Conservation (phyloP, 2,329 filamentous ascomycete species). For the Stagonosporopsis tanaceti region DNA sequence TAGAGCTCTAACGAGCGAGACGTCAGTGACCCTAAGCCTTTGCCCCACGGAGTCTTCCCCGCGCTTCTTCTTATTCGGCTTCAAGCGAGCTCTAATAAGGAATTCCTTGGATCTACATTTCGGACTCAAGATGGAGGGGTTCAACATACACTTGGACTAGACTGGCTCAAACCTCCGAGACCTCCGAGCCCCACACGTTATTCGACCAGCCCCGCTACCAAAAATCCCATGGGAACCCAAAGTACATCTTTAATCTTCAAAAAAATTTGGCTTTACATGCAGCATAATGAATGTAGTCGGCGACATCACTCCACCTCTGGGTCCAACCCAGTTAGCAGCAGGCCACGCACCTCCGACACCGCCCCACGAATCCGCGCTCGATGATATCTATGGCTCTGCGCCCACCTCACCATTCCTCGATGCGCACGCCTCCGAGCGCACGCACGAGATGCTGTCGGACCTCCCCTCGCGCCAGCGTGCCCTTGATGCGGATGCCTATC, state of each 20-base stretch:
- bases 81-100: not conserved
- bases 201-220: constrained; percentile 18
- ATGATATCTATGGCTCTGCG: constrained; percentile 58
- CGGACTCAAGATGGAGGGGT: not conserved
- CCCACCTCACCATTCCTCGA: constrained; percentile 48
- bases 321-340: constrained; percentile 38
- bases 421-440: constrained; percentile 9
- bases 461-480: constrained; percentile 76
- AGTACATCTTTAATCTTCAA: not conserved
- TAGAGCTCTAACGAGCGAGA: not conserved
- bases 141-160: constrained; percentile 8
- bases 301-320: constrained; percentile 38
- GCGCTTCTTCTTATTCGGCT: not conserved
- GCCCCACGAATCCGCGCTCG: constrained; percentile 47
- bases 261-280: not conserved
- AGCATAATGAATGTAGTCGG: constrained; percentile 28
- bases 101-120: not conserved
- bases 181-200: constrained; percentile 17
- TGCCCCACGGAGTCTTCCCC: constrained; percentile 1
- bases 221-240: not conserved
- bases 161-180: constrained; percentile 27
- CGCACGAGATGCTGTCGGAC: constrained; percentile 67
- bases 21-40: not conserved
- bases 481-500: constrained; percentile 86
- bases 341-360: constrained; percentile 44